A percentile compares a stretch with the other conserved stretches of the same genome.
Conservation (phyloP, 805 yeast genomes). For the Candida nitratophila region DNA sequence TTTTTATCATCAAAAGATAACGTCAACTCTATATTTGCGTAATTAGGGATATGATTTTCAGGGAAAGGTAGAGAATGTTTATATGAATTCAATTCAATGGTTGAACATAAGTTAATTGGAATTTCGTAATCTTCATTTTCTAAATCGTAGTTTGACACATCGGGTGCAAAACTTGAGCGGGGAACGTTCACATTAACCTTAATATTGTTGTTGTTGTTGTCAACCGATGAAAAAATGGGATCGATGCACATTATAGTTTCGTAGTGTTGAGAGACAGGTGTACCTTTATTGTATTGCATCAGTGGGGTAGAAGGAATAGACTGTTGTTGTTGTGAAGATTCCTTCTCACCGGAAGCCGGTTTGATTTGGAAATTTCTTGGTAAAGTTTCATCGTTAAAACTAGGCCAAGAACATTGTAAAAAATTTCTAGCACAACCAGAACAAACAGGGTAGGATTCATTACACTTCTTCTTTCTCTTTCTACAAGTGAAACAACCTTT, state of each 20-base stretch:
- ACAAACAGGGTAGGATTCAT: conserved; percentile 25
- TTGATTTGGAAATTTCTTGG: conserved; percentile 21
- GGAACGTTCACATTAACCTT: no score
- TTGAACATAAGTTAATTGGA: conserved; percentile 21
- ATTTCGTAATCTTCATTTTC: conserved; percentile 14
- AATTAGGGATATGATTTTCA: conserved; percentile 1
- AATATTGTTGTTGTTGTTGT: neutral
- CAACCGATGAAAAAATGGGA: neutral
- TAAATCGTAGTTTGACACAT: neutral
- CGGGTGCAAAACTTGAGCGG: neutral
- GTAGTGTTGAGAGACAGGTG: neutral
- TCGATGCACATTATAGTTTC: neutral
- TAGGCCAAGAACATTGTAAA: conserved; percentile 28
- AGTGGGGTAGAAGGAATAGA: neutral
- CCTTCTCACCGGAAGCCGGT: conserved; percentile 7
- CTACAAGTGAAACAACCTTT: conserved; percentile 32
- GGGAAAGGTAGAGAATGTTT: conserved; percentile 11
- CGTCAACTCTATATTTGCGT: conserved; percentile 6
- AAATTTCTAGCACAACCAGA: conserved; percentile 28
- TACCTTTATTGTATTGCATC: neutral
- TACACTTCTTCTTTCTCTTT: conserved; percentile 30
- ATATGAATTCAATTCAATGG: conserved; percentile 18
- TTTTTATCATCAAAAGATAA: neutral
- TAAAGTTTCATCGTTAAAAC: conserved; percentile 13
- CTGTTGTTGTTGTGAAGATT: neutral